Percentiles rank a stretch among this genome's conserved stretches.
Conservation (phyloP, 1,284 basidiomycete species). For the Cryptococcus sp. region DNA sequence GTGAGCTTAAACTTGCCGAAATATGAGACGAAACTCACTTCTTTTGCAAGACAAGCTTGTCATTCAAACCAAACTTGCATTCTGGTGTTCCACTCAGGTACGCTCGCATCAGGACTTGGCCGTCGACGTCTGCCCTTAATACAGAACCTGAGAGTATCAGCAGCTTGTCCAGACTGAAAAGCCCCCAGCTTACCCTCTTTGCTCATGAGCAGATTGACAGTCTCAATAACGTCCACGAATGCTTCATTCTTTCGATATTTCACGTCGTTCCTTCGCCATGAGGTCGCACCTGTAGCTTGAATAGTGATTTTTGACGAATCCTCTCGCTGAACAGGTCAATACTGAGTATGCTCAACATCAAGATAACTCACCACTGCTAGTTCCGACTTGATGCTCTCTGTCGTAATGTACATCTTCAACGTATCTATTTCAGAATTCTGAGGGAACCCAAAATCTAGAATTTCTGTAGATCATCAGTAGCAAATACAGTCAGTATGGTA, state of each 20-base stretch:
- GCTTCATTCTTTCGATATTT: slow-evolving; percentile 99
- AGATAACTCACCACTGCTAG: slow-evolving; percentile 62
- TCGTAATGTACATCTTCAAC: slow-evolving; percentile 95
- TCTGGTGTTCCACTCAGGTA: slow-evolving; percentile 90
- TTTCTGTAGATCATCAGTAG: slow-evolving; percentile 54
- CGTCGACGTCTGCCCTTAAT: slow-evolving; percentile 95
- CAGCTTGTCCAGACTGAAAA: background rate
- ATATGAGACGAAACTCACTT: slow-evolving; percentile 34
- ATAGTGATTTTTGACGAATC: slow-evolving; percentile 94
- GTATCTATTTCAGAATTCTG: slow-evolving; percentile 98
- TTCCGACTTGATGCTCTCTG: slow-evolving; percentile 85
- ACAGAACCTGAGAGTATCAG: slow-evolving; percentile 61
- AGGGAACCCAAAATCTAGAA: slow-evolving; percentile 98
- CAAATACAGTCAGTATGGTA: no score
- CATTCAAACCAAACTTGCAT: slow-evolving; percentile 97
- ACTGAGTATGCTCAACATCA: background rate
- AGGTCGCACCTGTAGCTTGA: slow-evolving; percentile 90
- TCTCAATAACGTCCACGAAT: slow-evolving; percentile 96
- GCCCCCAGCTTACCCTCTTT: slow-evolving; percentile 65
- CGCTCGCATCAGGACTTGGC: slow-evolving; percentile 96
- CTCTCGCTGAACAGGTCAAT: slow-evolving; percentile 58
- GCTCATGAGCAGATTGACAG: slow-evolving; percentile 92
- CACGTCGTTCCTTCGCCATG: slow-evolving; percentile 88
- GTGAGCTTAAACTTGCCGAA: background rate
- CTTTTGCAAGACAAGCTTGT: slow-evolving; percentile 95